Base-by-base conservation (phyloP, 306 rosid species). In the Acmispon strigosus region DNA sequence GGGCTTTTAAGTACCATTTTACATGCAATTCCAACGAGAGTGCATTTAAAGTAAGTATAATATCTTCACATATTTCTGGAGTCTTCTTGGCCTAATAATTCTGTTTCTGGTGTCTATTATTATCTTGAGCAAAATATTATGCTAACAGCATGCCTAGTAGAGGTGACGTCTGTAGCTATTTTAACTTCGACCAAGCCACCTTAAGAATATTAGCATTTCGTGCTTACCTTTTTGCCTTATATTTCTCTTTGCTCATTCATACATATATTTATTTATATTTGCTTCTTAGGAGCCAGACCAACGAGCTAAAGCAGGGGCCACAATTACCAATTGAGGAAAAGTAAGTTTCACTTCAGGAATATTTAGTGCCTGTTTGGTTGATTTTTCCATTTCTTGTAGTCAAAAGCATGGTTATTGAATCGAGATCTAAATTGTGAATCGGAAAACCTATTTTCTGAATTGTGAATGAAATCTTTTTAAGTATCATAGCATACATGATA, bases 1-100 rank as follows among this genome's bases (percentile, higher is more conserved):
- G 98, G 91, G 74, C 82, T 93, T 83, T 92, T 93, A 29, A 93
- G 98, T 58, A 84, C 92, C 71, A 90, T 93, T 83, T 85, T 93
- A 78, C 98, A 93, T 86, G 91, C 98, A 32, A 85, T 89, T 76
- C 98, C 98, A 60, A 78, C 90, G 29, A 88, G 97, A 81, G 53
- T 90, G 76, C 88, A 79, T 15, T 82, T 96, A 58, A 93, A 84
- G 98, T 93, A 81, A 84, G 78, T 20, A 83, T 48, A 45, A 15
- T 5, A 34, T 11, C 70, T 57, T 39, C 27, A 0, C 42, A 37
- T 20, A 6, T 52, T 27, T 75, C 58, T 41, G 10, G 8, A 16
- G 17, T 75, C 29, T 36, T 62, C 63, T 43, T 17, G 54, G 17
- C 64, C 36, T 15, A 42, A n/a, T 61, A 59, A 51, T 49, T 70